Evolutionary conservation across 306 rosid species (phyloP).

Genomic region (Sophora flavescens): DNA sequence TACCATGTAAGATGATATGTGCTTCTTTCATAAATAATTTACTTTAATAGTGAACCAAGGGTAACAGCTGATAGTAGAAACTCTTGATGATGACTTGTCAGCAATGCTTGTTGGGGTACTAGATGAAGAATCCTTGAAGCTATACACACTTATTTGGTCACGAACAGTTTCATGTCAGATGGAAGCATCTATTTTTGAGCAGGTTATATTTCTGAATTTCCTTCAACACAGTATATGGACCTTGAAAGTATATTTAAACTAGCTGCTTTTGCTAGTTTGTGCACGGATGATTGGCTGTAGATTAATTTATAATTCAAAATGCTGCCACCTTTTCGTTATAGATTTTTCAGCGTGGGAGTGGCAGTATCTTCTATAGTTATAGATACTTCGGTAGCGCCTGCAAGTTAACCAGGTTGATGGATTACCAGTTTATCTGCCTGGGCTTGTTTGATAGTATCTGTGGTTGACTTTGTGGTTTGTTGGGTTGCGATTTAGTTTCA

Average conservation of each 20-base stretch:
- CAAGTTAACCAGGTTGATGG: conserved; percentile 23
- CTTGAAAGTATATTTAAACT: neutral
- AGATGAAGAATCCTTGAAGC: conserved; percentile 83
- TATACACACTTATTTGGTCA: conserved; percentile 93
- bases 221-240: neutral
- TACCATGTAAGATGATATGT: conserved; percentile 73
- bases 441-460: conserved; percentile 7
- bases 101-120: conserved; percentile 75
- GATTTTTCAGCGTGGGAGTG: neutral
- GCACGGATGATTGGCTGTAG: conserved; percentile 27
- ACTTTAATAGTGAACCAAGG: conserved; percentile 44
- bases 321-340: conserved; percentile 9
- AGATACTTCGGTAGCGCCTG: neutral
- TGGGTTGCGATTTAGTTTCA: conserved; percentile 2
- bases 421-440: neutral
- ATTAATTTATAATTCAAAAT: conserved; percentile 25
- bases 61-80: conserved; percentile 37
- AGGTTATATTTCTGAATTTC: conserved; percentile 58
- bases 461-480: neutral
- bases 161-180: conserved; percentile 93
- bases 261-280: conserved; percentile 23
- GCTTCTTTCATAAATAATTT: conserved; percentile 40
- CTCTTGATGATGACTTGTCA: conserved; percentile 53
- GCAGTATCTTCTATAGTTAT: neutral
- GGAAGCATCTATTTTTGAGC: conserved; percentile 80